Evolutionary conservation across 495 filamentous ascomycete species (phyloP).

Genomic region (Jackrogersella minutella): DNA sequence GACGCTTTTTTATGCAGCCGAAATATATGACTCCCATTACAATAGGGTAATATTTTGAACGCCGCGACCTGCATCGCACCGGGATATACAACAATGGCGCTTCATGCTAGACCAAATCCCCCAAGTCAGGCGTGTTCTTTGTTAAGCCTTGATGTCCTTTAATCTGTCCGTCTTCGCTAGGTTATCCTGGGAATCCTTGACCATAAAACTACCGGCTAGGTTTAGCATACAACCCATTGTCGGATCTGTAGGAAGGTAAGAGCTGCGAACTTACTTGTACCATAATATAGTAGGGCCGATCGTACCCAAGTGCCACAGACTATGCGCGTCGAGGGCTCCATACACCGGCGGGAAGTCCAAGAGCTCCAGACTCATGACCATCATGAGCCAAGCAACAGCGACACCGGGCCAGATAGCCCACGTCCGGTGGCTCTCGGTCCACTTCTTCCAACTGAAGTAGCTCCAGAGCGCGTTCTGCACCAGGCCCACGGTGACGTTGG

Average conservation of each 20-base stretch:
- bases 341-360: slow-evolving; percentile 90
- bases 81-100: slow-evolving; percentile 18
- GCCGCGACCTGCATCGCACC: slow-evolving; percentile 4
- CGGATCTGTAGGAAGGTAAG: neutral
- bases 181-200: slow-evolving; percentile 81
- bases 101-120: slow-evolving; percentile 2
- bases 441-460: slow-evolving; percentile 78
- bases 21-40: slow-evolving; percentile 27
- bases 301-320: slow-evolving; percentile 93
- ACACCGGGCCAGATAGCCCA: slow-evolving; percentile 94
- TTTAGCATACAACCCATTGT: slow-evolving; percentile 11
- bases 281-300: slow-evolving; percentile 89
- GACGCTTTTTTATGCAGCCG: slow-evolving; percentile 20
- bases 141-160: slow-evolving; percentile 47
- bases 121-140: neutral
- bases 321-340: slow-evolving; percentile 90
- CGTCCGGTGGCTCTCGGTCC: slow-evolving; percentile 67
- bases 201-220: slow-evolving; percentile 67
- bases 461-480: slow-evolving; percentile 87
- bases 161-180: slow-evolving; percentile 56
- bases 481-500: slow-evolving; percentile 84
- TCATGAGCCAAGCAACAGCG: slow-evolving; percentile 89
- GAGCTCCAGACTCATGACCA: slow-evolving; percentile 94
- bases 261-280: slow-evolving; percentile 79
- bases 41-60: slow-evolving; percentile 24